Conservation (phyloP, 1,284 basidiomycete genomes). For the Pyrrhoderma lamaoense region DNA sequence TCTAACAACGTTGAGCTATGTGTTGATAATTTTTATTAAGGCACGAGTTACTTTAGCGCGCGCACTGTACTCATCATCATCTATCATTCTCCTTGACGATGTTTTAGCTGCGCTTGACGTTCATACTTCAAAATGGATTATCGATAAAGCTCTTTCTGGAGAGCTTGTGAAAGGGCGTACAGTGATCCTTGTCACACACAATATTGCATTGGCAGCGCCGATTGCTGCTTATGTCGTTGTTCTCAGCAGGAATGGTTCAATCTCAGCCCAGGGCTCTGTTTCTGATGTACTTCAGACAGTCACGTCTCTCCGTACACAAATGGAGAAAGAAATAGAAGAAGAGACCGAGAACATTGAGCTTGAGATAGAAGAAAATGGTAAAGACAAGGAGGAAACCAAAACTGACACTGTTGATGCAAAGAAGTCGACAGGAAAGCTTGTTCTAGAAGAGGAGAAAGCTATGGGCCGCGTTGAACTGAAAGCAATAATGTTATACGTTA, state of each 20-base stretch:
- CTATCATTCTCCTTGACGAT: constrained; percentile 35
- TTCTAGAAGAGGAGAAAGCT: constrained; percentile 36
- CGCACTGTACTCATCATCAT: constrained; percentile 32
- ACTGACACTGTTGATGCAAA: constrained; percentile 10
- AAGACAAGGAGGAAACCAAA: neutral
- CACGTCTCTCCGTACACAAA: constrained; percentile 18
- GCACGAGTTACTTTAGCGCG: constrained; percentile 30
- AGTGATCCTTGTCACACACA: constrained; percentile 38
- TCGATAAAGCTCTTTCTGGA: constrained; percentile 36
- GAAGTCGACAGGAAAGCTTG: constrained; percentile 25
- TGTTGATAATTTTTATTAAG: neutral
- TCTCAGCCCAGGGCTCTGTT: constrained; percentile 22
- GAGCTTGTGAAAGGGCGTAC: constrained; percentile 36
- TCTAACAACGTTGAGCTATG: neutral
- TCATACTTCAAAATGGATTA: constrained; percentile 38
- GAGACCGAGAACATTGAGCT: constrained; percentile 15
- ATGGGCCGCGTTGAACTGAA: constrained; percentile 33
- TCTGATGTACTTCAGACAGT: constrained; percentile 24
- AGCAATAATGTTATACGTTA: constrained; percentile 16
- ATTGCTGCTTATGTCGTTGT: constrained; percentile 34
- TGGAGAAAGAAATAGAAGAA: constrained; percentile 18
- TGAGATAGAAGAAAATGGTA: constrained; percentile 6
- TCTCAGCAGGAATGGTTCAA: constrained; percentile 26
- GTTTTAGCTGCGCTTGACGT: constrained; percentile 40
- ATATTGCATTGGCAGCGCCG: constrained; percentile 34